phyloP scores from a whole-genome alignment of 2,329 filamentous ascomycete species.

The Cryoendolithus antarcticus region DNA sequence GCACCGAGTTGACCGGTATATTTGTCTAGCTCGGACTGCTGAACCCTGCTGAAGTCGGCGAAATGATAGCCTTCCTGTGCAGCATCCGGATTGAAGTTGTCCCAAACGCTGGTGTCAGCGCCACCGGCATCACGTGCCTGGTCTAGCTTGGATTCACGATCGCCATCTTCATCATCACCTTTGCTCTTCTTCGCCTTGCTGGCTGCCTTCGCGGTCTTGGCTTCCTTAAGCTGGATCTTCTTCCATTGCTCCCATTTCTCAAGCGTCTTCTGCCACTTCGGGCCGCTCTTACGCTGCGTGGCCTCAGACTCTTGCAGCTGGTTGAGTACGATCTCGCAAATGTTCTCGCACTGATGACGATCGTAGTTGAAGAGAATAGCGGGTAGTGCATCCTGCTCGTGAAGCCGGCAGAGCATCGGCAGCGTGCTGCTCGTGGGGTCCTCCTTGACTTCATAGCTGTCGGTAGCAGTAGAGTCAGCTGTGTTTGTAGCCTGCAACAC shows the following conservation, averaged over 20 bases:
- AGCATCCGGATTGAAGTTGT: constrained; percentile 54
- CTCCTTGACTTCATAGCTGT: constrained; percentile 5
- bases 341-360: constrained; percentile 49
- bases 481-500: constrained; percentile 13
- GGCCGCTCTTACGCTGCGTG: constrained; percentile 43
- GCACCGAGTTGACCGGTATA: constrained; percentile 41
- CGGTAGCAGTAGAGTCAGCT: constrained; percentile 5
- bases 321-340: constrained; percentile 39
- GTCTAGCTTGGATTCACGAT: constrained; percentile 44
- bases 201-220: constrained; percentile 24
- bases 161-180: constrained; percentile 30
- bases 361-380: constrained; percentile 72
- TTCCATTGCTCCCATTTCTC: constrained; percentile 47
- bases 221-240: constrained; percentile 31
- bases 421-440: constrained; percentile 36
- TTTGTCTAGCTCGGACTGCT: constrained; percentile 45
- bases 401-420: constrained; percentile 47
- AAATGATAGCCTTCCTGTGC: constrained; percentile 55
- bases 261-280: constrained; percentile 50
- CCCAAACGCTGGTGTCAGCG: constrained; percentile 44
- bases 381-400: constrained; percentile 53
- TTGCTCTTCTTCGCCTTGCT: constrained; percentile 28
- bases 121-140: constrained; percentile 44
- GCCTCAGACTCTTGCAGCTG: constrained; percentile 44
- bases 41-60: constrained; percentile 48